Percentiles rank a stretch among this genome's conserved stretches.
These are phyloP conservation scores for Populus nigra DNA, from an alignment of 345 rosid genomes.

Conservation along the genomic window DNA sequence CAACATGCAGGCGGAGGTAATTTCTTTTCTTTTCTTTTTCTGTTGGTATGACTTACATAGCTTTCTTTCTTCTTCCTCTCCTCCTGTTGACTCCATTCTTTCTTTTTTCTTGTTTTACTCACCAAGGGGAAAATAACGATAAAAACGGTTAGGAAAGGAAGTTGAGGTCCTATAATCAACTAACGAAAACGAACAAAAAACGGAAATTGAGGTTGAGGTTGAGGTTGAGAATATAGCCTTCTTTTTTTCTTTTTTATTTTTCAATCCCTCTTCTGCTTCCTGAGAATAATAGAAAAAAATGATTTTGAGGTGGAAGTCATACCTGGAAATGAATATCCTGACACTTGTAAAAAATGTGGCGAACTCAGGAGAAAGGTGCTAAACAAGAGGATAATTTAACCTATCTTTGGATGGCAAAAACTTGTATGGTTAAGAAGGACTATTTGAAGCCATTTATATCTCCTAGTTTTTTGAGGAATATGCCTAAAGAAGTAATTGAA, in stretches of 20 bases:
- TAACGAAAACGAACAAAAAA: too few species aligned
- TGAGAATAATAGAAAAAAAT: too few species aligned
- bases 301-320: too few species aligned
- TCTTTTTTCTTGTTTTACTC: not conserved
- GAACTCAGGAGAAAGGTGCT: conserved; percentile 1
- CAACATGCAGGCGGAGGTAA: conserved; percentile 81
- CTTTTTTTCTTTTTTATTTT: too few species aligned
- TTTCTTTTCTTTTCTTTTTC: conserved; percentile 48
- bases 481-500: not conserved
- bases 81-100: conserved; percentile 1
- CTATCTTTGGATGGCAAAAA: not conserved
- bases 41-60: conserved; percentile 10
- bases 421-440: conserved; percentile 19
- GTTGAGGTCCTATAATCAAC: too few species aligned
- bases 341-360: not conserved
- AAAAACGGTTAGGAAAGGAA: too few species aligned
- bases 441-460: conserved; percentile 26
- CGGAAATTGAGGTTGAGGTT: too few species aligned
- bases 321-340: too few species aligned
- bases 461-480: conserved; percentile 23
- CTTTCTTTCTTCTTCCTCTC: conserved; percentile 24
- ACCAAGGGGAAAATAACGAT: too few species aligned
- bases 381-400: conserved; percentile 26
- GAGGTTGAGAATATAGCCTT: too few species aligned
- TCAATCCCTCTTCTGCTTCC: too few species aligned